These are phyloP conservation scores for Apiotrichum mycotoxinovorans DNA, from an alignment of 1,284 basidiomycete species.

Conservation along the genomic window DNA sequence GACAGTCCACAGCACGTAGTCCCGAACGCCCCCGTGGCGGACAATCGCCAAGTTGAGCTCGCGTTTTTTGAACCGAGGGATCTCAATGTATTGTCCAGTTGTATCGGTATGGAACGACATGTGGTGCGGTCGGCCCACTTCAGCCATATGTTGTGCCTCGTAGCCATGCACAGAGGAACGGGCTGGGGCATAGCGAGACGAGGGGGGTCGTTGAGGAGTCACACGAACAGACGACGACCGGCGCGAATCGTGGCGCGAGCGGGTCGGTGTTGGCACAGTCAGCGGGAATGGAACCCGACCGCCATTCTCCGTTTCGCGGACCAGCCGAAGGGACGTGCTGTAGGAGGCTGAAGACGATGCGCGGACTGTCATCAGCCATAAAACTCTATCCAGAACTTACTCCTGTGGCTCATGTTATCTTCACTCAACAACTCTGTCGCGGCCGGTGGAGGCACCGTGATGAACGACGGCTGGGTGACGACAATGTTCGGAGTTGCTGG, in stretches of 20 bases:
- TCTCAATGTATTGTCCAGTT: conserved; percentile 29
- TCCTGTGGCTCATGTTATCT: not conserved
- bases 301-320: not conserved
- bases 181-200: not conserved
- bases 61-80: conserved; percentile 41
- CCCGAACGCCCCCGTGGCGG: conserved; percentile 12
- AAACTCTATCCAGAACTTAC: not conserved
- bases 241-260: not conserved
- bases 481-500: not conserved
- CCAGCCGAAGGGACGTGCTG: not conserved
- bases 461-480: not conserved
- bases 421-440: not conserved
- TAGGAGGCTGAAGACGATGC: not conserved
- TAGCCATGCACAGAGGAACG: not conserved
- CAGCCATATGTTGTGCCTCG: not conserved
- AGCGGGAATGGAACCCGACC: not conserved
- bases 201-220: not conserved
- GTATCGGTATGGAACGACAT: conserved; percentile 5
- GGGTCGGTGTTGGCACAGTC: not conserved
- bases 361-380: not conserved
- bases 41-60: conserved; percentile 40
- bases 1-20: conserved; percentile 24
- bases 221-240: not conserved
- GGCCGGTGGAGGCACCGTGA: not conserved
- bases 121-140: not conserved